These are phyloP conservation scores for Magnusiomyces suaveolens DNA, from an alignment of 1,139 yeast genomes.

Conservation along the genomic window DNA sequence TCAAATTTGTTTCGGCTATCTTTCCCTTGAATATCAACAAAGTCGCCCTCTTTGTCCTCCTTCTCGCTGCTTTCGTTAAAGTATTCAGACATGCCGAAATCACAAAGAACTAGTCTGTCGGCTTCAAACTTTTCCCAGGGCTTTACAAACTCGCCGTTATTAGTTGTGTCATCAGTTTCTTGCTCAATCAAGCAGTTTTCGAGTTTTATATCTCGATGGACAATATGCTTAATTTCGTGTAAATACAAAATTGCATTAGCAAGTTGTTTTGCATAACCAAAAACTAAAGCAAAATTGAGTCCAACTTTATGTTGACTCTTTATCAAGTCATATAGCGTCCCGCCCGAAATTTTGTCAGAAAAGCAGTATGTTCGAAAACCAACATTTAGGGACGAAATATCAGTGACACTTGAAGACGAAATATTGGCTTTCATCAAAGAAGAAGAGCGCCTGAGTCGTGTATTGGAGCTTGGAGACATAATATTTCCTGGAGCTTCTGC, in stretches of 20 bases:
- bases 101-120: constrained; percentile 44
- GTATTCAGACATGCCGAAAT: constrained; percentile 72
- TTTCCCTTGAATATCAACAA: neutral
- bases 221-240: constrained; percentile 56
- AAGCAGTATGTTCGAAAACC: constrained; percentile 55
- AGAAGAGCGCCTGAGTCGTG: no score
- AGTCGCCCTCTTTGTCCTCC: no score
- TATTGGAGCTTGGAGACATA: neutral
- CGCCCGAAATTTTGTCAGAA: constrained; percentile 63
- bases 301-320: constrained; percentile 33
- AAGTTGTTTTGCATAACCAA: constrained; percentile 43
- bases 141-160: constrained; percentile 17
- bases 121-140: constrained; percentile 27
- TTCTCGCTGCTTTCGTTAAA: constrained; percentile 19
- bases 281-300: constrained; percentile 20
- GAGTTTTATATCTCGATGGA: constrained; percentile 82
- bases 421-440: neutral
- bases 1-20: neutral
- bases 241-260: constrained; percentile 56
- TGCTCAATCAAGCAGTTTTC: constrained; percentile 67
- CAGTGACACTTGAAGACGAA: neutral
- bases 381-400: constrained; percentile 12
- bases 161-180: constrained; percentile 32
- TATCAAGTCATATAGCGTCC: constrained; percentile 73
- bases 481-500: neutral